Conservation (phyloP, 495 filamentous ascomycete species). For the Aspergillus egyptiacus region DNA sequence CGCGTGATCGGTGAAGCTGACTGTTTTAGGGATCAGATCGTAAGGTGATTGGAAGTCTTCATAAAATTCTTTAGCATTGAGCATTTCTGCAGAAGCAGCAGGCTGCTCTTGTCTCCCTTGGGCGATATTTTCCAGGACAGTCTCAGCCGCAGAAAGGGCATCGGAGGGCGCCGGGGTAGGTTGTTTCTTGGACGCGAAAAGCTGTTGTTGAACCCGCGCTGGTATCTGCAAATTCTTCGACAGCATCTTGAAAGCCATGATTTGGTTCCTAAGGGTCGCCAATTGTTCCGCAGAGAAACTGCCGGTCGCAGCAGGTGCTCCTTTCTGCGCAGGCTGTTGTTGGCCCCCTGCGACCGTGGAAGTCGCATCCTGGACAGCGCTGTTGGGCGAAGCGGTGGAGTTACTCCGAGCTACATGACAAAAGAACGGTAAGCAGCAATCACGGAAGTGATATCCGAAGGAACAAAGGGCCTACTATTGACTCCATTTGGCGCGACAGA, state of each 20-base stretch:
- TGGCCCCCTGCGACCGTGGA: conserved; percentile 25
- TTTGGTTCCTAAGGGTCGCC: conserved; percentile 65
- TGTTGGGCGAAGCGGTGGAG: conserved; percentile 41
- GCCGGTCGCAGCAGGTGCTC: conserved; percentile 36
- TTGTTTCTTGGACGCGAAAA: conserved; percentile 66
- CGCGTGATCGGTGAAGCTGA: conserved; percentile 75
- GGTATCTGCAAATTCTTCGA: conserved; percentile 77
- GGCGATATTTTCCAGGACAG: conserved; percentile 44
- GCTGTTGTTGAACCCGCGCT: conserved; percentile 61
- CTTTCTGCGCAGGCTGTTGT: conserved; percentile 29
- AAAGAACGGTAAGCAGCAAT: conserved; percentile 5
- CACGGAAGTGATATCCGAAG: background rate
- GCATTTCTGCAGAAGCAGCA: conserved; percentile 29
- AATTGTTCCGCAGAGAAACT: conserved; percentile 68
- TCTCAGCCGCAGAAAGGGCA: conserved; percentile 45
- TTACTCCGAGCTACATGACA: conserved; percentile 32
- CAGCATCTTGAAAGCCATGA: conserved; percentile 73
- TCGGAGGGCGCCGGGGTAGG: conserved; percentile 56
- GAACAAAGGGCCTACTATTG: conserved; percentile 39
- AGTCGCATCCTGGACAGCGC: conserved; percentile 24
- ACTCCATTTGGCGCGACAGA: conserved; percentile 40
- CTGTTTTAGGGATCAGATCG: conserved; percentile 47
- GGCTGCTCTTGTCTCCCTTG: conserved; percentile 32
- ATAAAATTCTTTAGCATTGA: conserved; percentile 41
- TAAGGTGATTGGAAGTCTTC: conserved; percentile 65